Base-by-base conservation (phyloP, 2,329 filamentous ascomycete species). In the Pestalotiopsis sp. region DNA sequence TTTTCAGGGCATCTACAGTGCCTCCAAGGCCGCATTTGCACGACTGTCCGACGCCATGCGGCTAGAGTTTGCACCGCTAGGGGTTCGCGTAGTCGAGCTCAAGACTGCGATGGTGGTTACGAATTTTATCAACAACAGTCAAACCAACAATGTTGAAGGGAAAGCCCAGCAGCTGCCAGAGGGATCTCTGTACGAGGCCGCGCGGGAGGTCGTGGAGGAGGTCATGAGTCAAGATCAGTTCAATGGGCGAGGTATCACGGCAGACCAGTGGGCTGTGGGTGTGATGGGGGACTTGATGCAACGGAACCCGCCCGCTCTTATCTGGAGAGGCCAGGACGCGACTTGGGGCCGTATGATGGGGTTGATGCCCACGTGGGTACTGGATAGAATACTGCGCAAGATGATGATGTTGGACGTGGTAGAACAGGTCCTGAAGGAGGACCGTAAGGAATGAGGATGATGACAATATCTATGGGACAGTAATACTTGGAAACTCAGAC, bases 41-140 rank as follows among this genome's bases (percentile, higher is more conserved):
- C 73, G 71, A 65, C 72, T 78, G 39, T 71, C 72, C 12, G 76
- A 78, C 17, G 73, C 74, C 11, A 70, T 80, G 52, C 76, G 78
- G 9, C 68, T 79, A n/a, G 79, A 80, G 69, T 64, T 81, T 20
- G 65, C 68, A 1, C 76, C 78, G 1, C 75, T 80, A 38, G 73
- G 74, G 20, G 69, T 80, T 60, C 70, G 70, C 6, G 77, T 80
- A 4, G 60, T 78, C 49, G 70, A 72, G 58, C 70, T 72, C 63
- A 70, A 69, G 52, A 72, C 66, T 23, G 68, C 65, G 11, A 62
- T 61, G 39, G 68, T 69, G 17, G 41, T 31, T 25, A 69, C 66
- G 12, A 69, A 69, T 17, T 59, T 69, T 25, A 68, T 69, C 57
- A 5, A 62, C 2, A 69, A 69, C 66, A 69, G 64, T 45, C 56